A percentile compares a stretch with the other conserved stretches of the same genome.
Conservation (phyloP, 345 rosid genomes). For the Carallia brachiata region DNA sequence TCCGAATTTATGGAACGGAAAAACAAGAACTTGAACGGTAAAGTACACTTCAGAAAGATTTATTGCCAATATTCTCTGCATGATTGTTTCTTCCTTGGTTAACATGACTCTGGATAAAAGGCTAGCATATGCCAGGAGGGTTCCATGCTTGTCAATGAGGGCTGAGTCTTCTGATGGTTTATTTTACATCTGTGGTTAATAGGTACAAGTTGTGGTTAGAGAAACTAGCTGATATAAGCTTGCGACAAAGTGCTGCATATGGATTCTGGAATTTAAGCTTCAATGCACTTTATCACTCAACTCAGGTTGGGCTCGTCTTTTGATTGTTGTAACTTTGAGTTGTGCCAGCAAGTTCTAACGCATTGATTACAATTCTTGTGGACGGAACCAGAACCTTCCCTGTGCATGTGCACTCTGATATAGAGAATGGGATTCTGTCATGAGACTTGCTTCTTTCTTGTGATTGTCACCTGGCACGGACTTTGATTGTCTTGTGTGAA, state of each 20-base stretch:
- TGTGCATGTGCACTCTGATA: background rate
- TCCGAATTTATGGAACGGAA: conserved; percentile 95
- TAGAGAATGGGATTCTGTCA: background rate
- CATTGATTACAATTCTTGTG: background rate
- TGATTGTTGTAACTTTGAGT: conserved; percentile 4
- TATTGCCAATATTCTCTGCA: conserved; percentile 4
- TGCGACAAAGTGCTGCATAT: conserved; percentile 96
- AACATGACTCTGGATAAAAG: background rate
- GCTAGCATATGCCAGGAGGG: conserved; percentile 1
- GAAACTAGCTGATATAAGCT: conserved; percentile 75
- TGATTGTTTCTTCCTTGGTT: conserved; percentile 8
- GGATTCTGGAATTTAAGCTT: conserved; percentile 91
- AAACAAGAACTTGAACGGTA: conserved; percentile 71
- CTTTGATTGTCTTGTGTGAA: background rate
- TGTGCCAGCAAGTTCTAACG: conserved; percentile 1
- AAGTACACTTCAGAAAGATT: conserved; percentile 1
- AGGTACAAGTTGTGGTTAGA: conserved; percentile 83
- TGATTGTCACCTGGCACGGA: no score
- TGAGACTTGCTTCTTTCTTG: no score
- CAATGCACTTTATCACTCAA: conserved; percentile 87
- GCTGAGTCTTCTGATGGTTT: conserved; percentile 4
- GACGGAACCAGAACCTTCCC: background rate
- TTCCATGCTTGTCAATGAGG: conserved; percentile 4
- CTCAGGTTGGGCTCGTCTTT: conserved; percentile 56
- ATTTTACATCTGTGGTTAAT: conserved; percentile 22